These are phyloP conservation scores for Curvularia eragrostidis DNA, from an alignment of 2,329 filamentous ascomycete genomes.

Conservation along the genomic window DNA sequence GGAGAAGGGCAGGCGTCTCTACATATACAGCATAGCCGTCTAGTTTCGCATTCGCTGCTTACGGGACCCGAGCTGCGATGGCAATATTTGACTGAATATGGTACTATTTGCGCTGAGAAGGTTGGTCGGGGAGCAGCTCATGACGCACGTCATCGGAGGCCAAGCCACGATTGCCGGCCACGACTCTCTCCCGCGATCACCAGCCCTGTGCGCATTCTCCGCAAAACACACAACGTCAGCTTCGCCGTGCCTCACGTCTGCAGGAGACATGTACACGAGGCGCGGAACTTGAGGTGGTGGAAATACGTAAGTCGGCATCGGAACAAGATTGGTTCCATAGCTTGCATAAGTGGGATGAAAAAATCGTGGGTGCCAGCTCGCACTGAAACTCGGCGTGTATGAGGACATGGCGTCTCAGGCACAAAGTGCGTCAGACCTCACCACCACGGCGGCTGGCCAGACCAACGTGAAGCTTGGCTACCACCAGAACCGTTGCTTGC, in stretches of 20 bases:
- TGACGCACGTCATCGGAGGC: conserved; percentile 19
- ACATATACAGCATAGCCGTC: conserved; percentile 15
- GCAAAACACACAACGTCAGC: conserved; percentile 7
- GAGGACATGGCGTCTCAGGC: conserved; percentile 35
- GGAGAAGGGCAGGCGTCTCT: conserved; percentile 7
- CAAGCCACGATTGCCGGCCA: conserved; percentile 17
- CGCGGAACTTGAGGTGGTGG: not conserved
- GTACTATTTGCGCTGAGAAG: conserved; percentile 7
- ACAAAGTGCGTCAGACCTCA: conserved; percentile 44
- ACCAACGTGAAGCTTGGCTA: conserved; percentile 44
- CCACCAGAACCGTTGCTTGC: conserved; percentile 24
- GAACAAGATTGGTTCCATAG: conserved; percentile 7
- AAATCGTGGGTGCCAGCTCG: conserved; percentile 3
- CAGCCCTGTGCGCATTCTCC: conserved; percentile 9
- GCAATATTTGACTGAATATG: conserved; percentile 23
- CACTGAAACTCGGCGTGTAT: conserved; percentile 43
- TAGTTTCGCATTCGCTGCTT: conserved; percentile 26
- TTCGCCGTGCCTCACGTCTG: not conserved
- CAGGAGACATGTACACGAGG: not conserved
- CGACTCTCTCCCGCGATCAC: conserved; percentile 25
- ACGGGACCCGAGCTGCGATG: conserved; percentile 20
- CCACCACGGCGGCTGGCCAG: conserved; percentile 41
- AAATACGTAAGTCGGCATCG: conserved; percentile 10
- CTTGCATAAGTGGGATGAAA: conserved; percentile 14
- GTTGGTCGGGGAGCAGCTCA: not conserved